Conservation (phyloP, 2,329 filamentous ascomycete species). For the Calycina herbarum region DNA sequence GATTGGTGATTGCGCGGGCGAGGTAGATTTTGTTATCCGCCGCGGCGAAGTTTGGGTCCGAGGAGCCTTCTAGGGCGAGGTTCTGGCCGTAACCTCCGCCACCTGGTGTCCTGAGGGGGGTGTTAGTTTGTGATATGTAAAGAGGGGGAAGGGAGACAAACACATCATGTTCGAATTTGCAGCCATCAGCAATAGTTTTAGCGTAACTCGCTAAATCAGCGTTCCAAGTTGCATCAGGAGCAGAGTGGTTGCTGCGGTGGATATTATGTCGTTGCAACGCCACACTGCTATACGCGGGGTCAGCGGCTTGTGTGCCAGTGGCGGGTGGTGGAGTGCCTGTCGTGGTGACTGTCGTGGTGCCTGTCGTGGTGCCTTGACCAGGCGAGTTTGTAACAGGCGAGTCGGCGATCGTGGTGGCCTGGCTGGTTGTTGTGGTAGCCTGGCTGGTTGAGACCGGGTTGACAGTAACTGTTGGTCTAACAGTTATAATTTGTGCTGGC, state of each 20-base stretch:
- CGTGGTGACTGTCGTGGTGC: too few relatives aligned
- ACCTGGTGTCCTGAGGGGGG: background rate
- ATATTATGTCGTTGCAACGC: background rate
- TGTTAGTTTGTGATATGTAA: background rate
- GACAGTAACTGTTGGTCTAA: too few relatives aligned
- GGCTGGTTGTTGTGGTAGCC: background rate
- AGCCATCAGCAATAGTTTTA: background rate
- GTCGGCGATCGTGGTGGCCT: background rate
- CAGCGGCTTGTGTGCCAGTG: background rate
- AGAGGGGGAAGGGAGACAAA: background rate
- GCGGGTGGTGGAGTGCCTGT: background rate
- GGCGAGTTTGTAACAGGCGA: too few relatives aligned
- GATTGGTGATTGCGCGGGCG: background rate
- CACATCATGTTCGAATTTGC: background rate
- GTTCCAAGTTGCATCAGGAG: background rate
- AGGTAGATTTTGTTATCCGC: background rate
- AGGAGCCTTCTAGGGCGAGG: background rate
- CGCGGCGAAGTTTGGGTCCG: background rate
- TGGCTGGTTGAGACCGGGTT: background rate
- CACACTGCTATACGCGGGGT: background rate
- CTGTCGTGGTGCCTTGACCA: background rate
- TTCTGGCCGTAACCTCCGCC: background rate
- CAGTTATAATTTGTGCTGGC: too few relatives aligned
- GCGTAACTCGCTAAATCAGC: background rate
- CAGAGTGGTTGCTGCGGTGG: background rate